Percentiles rank a stretch among this genome's conserved stretches.
Conservation (phyloP, 176 grass and related monocot species). For the Musa schizocarpa region DNA sequence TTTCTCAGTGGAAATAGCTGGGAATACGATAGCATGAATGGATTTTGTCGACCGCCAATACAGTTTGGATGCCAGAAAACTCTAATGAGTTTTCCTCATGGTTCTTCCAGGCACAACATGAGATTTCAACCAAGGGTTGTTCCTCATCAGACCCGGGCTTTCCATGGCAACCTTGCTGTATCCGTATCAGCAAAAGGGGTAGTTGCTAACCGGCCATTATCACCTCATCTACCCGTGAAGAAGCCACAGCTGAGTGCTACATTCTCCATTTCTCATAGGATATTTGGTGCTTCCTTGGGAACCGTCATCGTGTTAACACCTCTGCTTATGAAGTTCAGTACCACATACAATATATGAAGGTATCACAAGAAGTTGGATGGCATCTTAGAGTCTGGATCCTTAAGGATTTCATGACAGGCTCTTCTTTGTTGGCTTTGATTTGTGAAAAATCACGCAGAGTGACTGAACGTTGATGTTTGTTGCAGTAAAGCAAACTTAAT, state of each 20-base stretch:
- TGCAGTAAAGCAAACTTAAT: no score
- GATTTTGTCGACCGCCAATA: no score
- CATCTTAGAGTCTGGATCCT: no score
- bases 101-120: no score
- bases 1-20: no score
- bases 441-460: no score
- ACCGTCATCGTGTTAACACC: conserved; percentile 51
- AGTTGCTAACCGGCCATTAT: conserved; percentile 58
- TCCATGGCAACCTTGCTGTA: conserved; percentile 36
- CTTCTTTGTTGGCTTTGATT: no score
- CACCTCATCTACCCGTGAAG: conserved; percentile 74
- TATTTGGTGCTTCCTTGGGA: conserved; percentile 44
- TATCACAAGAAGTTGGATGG: no score
- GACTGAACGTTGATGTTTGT: no score
- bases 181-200: neutral
- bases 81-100: neutral
- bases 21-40: no score
- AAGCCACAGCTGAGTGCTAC: conserved; percentile 69
- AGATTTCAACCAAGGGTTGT: conserved; percentile 3
- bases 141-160: conserved; percentile 18
- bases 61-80: no score
- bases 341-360: conserved; percentile 56
- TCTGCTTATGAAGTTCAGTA: conserved; percentile 44
- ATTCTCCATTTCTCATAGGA: conserved; percentile 71
- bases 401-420: no score